Conservation (phyloP, 2,329 filamentous ascomycete species). For the Dothideomycetidae sp. region DNA sequence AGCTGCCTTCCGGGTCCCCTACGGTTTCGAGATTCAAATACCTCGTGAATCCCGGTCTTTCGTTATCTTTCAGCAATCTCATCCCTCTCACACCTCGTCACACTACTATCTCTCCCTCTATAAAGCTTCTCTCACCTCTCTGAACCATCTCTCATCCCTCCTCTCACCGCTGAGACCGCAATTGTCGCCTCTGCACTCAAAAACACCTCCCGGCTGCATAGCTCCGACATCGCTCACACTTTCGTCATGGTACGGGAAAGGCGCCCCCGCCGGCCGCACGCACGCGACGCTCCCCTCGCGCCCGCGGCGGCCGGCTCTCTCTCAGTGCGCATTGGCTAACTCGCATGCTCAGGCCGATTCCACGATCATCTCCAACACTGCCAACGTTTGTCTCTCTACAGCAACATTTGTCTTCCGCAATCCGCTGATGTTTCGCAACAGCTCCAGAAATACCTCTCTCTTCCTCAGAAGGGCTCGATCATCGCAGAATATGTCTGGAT, state of each 20-base stretch:
- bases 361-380: conserved; percentile 33
- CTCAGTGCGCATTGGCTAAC: neutral
- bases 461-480: conserved; percentile 75
- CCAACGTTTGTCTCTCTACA: conserved; percentile 29
- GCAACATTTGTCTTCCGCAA: neutral
- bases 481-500: conserved; percentile 98
- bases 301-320: neutral
- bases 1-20: no score
- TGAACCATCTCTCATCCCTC: neutral
- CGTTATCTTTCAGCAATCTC: conserved; percentile 7
- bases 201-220: conserved; percentile 1
- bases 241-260: conserved; percentile 12
- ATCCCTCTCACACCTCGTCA: conserved; percentile 1
- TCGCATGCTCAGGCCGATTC: conserved; percentile 22
- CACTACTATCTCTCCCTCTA: conserved; percentile 4
- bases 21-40: conserved; percentile 6
- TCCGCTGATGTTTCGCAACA: conserved; percentile 27
- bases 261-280: conserved; percentile 3
- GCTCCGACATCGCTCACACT: conserved; percentile 10
- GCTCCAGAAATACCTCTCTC: conserved; percentile 82
- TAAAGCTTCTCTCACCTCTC: conserved; percentile 1
- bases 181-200: neutral
- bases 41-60: conserved; percentile 1
- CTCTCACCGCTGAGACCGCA: neutral
- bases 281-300: conserved; percentile 2